Conservation (phyloP, 208 protist genomes). For the Jaenimonas drosophilae region DNA sequence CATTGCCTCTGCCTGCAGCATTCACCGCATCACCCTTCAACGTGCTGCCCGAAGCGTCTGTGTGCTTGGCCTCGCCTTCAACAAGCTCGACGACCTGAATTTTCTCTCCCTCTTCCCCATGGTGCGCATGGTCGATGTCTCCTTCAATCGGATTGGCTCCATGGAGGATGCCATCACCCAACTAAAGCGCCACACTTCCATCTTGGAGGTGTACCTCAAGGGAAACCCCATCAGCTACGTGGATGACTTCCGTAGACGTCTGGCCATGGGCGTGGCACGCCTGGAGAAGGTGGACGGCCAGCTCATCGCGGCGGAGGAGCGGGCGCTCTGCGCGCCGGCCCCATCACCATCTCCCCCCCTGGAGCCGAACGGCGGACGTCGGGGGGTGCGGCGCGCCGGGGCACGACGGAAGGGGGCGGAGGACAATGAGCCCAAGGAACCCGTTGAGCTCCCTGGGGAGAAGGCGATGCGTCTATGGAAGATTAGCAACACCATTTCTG, state of each 20-base stretch:
- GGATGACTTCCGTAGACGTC: conserved; percentile 38
- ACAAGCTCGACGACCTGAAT: conserved; percentile 22
- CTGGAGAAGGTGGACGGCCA: conserved; percentile 48
- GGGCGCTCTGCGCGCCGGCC: conserved; percentile 2
- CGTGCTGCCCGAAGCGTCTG: conserved; percentile 15
- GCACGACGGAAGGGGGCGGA: not conserved
- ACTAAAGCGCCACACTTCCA: conserved; percentile 19
- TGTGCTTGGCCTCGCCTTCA: conserved; percentile 55
- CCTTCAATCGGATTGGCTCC: conserved; percentile 44
- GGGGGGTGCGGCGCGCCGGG: too few relatives aligned
- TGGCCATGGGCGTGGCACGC: conserved; percentile 30
- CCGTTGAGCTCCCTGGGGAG: not conserved
- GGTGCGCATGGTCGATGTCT: conserved; percentile 55
- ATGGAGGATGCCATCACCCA: conserved; percentile 20
- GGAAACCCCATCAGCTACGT: conserved; percentile 63
- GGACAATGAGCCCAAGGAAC: not conserved
- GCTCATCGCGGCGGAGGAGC: conserved; percentile 28
- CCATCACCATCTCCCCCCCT: not conserved
- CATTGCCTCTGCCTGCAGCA: conserved; percentile 37
- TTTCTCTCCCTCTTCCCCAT: conserved; percentile 43
- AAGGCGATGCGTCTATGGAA: not conserved
- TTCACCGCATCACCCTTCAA: conserved; percentile 10
- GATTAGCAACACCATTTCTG: conserved; percentile 11
- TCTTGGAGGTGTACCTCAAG: conserved; percentile 48
- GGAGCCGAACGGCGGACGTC: too few relatives aligned